Percentiles rank a stretch among this genome's conserved stretches.
These are phyloP conservation scores for Calonectria pauciramosa DNA, from an alignment of 2,329 filamentous ascomycete species.

Conservation along the genomic window DNA sequence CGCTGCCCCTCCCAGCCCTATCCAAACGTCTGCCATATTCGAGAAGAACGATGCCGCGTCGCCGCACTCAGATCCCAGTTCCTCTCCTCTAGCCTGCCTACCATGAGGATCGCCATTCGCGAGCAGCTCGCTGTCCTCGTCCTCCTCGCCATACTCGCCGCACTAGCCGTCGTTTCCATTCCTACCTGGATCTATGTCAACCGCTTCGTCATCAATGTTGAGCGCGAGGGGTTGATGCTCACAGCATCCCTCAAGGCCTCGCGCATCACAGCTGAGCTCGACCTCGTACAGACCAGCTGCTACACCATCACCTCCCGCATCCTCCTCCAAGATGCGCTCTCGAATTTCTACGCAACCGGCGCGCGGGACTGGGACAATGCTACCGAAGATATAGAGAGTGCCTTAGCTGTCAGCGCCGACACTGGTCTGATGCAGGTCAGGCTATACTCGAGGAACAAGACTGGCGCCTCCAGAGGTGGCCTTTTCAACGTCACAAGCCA, in stretches of 20 bases:
- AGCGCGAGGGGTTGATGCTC: conserved; percentile 75
- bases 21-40: conserved; percentile 29
- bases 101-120: conserved; percentile 88
- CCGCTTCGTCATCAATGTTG: conserved; percentile 65
- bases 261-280: conserved; percentile 82
- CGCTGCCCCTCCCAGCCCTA: conserved; percentile 11
- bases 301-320: conserved; percentile 78
- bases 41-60: conserved; percentile 46
- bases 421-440: conserved; percentile 76
- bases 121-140: conserved; percentile 89
- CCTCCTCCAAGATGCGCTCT: conserved; percentile 68
- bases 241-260: conserved; percentile 90
- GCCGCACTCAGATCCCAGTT: conserved; percentile 33
- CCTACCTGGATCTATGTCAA: conserved; percentile 77
- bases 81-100: conserved; percentile 44
- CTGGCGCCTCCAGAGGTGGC: conserved; percentile 64
- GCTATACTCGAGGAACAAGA: conserved; percentile 79
- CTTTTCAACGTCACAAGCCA: conserved; percentile 75
- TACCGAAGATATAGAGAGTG: conserved; percentile 76
- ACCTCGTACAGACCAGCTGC: conserved; percentile 82
- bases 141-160: conserved; percentile 79
- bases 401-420: conserved; percentile 72
- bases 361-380: conserved; percentile 72
- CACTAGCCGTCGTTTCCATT: conserved; percentile 83
- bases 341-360: conserved; percentile 64